Evolutionary conservation across 805 yeast genomes (phyloP).

Genomic region (Candida morakotiae): DNA sequence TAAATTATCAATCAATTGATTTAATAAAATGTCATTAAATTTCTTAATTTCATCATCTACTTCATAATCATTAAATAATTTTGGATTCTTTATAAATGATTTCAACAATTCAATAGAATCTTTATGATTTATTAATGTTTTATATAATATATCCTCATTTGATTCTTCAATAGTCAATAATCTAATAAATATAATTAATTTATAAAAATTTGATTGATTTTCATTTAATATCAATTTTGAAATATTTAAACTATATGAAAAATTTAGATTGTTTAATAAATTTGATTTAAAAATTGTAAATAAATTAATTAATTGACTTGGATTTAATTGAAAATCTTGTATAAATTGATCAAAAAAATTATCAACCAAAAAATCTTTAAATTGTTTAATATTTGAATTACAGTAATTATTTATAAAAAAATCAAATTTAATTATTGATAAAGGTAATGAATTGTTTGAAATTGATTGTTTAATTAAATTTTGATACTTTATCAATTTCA

Average conservation of each 20-base stretch:
- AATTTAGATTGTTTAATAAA: conserved; percentile 14
- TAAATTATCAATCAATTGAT: conserved; percentile 1
- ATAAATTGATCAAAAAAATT: conserved; percentile 26
- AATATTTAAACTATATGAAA: conserved; percentile 46
- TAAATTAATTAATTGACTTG: conserved; percentile 48
- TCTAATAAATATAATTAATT: conserved; percentile 52
- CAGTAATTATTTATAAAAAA: conserved; percentile 15
- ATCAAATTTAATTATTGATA: conserved; percentile 9
- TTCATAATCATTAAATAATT: conserved; percentile 9
- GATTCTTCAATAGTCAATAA: conserved; percentile 34
- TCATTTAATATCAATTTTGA: conserved; percentile 38
- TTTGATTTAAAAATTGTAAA: conserved; percentile 43
- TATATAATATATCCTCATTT: conserved; percentile 34
- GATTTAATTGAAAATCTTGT: conserved; percentile 34
- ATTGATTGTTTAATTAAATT: conserved; percentile 11
- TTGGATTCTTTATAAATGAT: conserved; percentile 10
- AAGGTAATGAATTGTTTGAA: not conserved
- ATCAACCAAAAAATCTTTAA: too few relatives aligned
- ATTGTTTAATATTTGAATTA: conserved; percentile 10
- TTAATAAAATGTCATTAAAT: conserved; percentile 2
- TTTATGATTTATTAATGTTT: conserved; percentile 27
- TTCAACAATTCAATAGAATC: conserved; percentile 10
- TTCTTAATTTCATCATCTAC: conserved; percentile 9
- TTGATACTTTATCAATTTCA: conserved; percentile 50
- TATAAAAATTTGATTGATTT: conserved; percentile 14